phyloP scores from a whole-genome alignment of 345 rosid species.

The Sisymbrium irio region DNA sequence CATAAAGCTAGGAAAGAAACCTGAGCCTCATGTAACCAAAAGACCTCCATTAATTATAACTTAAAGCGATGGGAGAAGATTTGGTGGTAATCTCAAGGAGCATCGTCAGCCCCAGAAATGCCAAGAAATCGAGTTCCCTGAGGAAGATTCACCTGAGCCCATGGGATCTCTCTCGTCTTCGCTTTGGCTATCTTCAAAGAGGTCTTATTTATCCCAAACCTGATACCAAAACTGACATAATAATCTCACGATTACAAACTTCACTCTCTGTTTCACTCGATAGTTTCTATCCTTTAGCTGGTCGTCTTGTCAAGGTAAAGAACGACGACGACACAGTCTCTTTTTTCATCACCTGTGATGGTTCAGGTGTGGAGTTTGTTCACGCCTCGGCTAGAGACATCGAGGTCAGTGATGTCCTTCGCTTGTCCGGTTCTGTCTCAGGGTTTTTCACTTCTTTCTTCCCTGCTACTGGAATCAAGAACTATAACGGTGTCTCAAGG shows the following conservation, averaged over 20 bases:
- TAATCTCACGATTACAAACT: conserved; percentile 24
- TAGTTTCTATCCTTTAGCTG: conserved; percentile 40
- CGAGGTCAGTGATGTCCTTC: conserved; percentile 29
- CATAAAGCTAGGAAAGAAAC: not conserved
- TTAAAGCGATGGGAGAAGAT: conserved; percentile 23
- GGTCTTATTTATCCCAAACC: conserved; percentile 36
- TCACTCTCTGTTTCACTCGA: conserved; percentile 40
- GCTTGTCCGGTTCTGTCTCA: conserved; percentile 32
- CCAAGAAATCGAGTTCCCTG: not conserved
- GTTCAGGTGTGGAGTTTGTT: conserved; percentile 43
- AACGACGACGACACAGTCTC: conserved; percentile 34
- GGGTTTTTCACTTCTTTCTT: conserved; percentile 36
- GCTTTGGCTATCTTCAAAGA: conserved; percentile 37
- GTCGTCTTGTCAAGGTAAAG: conserved; percentile 34
- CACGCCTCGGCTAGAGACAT: conserved; percentile 37
- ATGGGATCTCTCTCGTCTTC: conserved; percentile 38
- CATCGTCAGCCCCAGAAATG: conserved; percentile 12
- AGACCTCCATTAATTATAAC: not conserved
- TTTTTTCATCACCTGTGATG: conserved; percentile 38
- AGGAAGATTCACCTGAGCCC: conserved; percentile 35
- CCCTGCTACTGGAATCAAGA: conserved; percentile 37
- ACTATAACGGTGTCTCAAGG: conserved; percentile 33
- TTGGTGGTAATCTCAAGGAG: conserved; percentile 20
- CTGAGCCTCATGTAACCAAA: not conserved
- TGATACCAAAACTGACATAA: not conserved